Evolutionary conservation across 495 filamentous ascomycete species (phyloP), one percentile per base, ranked within the genome.

Genomic region (Cercophora newfieldiana): DNA sequence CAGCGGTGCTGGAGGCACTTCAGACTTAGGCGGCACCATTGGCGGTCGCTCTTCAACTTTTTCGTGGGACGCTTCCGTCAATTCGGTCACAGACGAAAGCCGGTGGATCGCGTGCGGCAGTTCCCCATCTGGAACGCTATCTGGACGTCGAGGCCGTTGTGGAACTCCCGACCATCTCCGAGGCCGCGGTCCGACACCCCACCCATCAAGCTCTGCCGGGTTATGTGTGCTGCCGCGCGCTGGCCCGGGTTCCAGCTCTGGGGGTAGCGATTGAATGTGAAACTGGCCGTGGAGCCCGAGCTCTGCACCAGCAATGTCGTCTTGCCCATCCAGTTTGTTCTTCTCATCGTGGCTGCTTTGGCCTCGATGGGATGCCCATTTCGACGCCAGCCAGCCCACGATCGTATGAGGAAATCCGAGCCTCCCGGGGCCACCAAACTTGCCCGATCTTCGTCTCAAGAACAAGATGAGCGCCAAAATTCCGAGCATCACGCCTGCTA

Each of bases 151-250:
- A 26, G 70, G 64, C 28, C 69, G 47, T 7, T 59, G 69, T 0
- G 60, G 51, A 1, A 68, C 24, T 47, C 65, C 64, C 49, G 62
- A 65, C 18, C 55, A n/a, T 26, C 64, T 56, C 3, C 55, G 19
- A 18, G 68, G 63, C 10, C 49, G 26, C 2, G 64, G 51, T 22
- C 63, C 50, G n/a, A 69, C 28, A 14, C 65, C 48, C 7, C 68
- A 67, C 18, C 72, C 74, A 21, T 72, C 72, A 10, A 76, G 74
- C 66, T 76, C 74, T 10, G 72, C 74, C 1, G 74, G 74, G 37
- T 71, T 71, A 1, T 60, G 61, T 0, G 55, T 63, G 56, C 49
- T 74, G 24, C 74, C 74, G n/a, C 67, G 69, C 14, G n/a, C 51
- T 14, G 64, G 31, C 10, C 19, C 55, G 7, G 54, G n/a, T 44